These are phyloP conservation scores for Mycena sanguinolenta DNA, from an alignment of 768 basidiomycete species.

Conservation along the genomic window DNA sequence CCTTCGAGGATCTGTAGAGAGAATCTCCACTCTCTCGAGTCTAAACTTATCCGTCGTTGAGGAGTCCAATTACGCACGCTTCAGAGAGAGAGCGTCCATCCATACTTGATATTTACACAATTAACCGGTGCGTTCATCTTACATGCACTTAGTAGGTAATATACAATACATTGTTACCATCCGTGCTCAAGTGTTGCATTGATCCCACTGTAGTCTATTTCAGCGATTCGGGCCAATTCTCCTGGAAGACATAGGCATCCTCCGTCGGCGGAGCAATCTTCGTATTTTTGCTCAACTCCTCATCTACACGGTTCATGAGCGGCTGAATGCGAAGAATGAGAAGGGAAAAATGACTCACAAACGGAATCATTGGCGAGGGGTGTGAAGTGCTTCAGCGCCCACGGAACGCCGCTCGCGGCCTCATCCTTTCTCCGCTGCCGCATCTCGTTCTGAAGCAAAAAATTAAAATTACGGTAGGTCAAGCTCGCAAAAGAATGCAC, in stretches of 20 bases:
- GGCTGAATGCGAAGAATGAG: neutral
- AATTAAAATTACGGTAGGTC: neutral
- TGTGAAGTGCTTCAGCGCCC: conserved; percentile 85
- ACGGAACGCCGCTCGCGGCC: conserved; percentile 73
- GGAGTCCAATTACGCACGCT: too few relatives aligned
- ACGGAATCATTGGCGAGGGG: conserved; percentile 77
- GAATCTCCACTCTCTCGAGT: too few relatives aligned
- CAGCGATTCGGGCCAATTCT: conserved; percentile 62
- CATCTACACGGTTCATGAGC: conserved; percentile 58
- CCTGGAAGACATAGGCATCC: conserved; percentile 80
- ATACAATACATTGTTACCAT: neutral
- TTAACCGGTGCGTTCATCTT: neutral
- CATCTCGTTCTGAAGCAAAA: conserved; percentile 82
- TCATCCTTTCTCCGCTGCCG: conserved; percentile 91
- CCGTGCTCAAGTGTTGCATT: neutral
- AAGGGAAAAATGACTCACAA: conserved; percentile 62
- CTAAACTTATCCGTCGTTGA: too few relatives aligned
- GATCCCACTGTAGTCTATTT: neutral
- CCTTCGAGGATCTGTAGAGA: too few relatives aligned
- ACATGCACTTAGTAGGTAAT: conserved; percentile 4
- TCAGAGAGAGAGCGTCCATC: neutral
- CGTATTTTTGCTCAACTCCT: conserved; percentile 71
- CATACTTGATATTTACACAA: neutral
- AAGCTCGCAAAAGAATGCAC: conserved; percentile 51
- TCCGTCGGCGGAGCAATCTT: conserved; percentile 79